phyloP scores from a whole-genome alignment of 1,284 basidiomycete species.

The Ceratobasidium sp. region DNA sequence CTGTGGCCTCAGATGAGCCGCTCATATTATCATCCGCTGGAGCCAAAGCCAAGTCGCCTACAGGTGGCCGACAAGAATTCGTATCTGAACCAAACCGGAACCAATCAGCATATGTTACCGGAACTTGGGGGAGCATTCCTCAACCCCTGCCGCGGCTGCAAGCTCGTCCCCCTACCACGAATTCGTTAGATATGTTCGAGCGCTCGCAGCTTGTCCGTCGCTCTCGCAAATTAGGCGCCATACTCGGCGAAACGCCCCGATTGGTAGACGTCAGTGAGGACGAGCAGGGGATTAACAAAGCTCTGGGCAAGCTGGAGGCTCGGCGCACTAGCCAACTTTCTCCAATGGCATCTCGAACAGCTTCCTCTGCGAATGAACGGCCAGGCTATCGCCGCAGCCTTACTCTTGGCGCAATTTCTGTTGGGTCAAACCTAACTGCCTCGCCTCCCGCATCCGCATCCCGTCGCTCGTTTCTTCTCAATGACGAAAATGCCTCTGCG shows the following conservation, averaged over 20 bases:
- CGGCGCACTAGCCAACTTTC: neutral
- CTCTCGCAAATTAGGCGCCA: conserved; percentile 27
- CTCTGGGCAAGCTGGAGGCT: conserved; percentile 4
- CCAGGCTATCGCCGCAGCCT: conserved; percentile 27
- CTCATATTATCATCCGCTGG: conserved; percentile 14
- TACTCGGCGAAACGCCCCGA: conserved; percentile 30
- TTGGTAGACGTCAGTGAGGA: conserved; percentile 23
- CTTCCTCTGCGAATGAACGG: neutral
- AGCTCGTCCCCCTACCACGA: conserved; percentile 31
- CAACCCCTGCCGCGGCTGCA: conserved; percentile 21
- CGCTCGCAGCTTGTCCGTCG: conserved; percentile 28
- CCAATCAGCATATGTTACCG: conserved; percentile 18
- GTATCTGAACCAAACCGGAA: neutral
- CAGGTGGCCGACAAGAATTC: neutral
- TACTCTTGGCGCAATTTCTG: conserved; percentile 2
- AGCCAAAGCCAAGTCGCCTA: neutral
- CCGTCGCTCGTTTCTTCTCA: conserved; percentile 31
- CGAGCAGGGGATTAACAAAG: neutral
- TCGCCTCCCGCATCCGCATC: neutral
- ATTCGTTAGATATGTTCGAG: conserved; percentile 16
- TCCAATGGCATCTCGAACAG: neutral
- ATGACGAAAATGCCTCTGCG: conserved; percentile 36
- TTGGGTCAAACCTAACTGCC: neutral
- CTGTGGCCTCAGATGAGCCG: conserved; percentile 32
- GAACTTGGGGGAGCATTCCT: conserved; percentile 2